Percentiles rank a stretch among this genome's conserved stretches.
Conservation (phyloP, 202 grass and related monocot genomes). For the Bolboschoenoplectus hybrid region DNA sequence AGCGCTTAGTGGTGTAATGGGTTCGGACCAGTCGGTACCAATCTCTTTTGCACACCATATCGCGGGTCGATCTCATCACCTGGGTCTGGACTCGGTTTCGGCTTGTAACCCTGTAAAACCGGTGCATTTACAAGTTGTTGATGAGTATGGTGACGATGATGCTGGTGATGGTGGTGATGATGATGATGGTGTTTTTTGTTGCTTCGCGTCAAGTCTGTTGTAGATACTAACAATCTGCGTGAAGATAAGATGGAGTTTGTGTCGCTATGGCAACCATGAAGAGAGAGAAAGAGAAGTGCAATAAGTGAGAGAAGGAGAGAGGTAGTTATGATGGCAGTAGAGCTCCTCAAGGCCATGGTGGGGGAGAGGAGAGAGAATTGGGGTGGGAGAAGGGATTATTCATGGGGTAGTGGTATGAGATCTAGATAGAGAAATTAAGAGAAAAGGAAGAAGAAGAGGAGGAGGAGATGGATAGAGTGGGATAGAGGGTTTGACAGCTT, state of each 20-base stretch:
- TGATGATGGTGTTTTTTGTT: constrained; percentile 16
- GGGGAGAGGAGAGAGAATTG: constrained; percentile 33
- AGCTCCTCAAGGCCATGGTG: constrained; percentile 66
- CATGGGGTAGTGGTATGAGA: constrained; percentile 40
- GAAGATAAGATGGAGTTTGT: constrained; percentile 4
- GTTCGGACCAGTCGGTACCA: constrained; percentile 76
- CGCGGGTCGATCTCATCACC: constrained; percentile 56
- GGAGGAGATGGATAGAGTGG: not conserved
- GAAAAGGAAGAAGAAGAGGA: not conserved
- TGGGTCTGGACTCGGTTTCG: not conserved
- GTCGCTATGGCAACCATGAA: constrained; percentile 42
- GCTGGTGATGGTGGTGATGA: not conserved
- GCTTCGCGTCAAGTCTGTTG: constrained; percentile 27
- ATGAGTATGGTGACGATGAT: not conserved
- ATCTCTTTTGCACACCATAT: constrained; percentile 76
- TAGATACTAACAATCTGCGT: constrained; percentile 56
- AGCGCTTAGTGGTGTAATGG: constrained; percentile 74
- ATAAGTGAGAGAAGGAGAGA: constrained; percentile 57
- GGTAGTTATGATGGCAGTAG: not conserved
- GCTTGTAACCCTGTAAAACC: not conserved
- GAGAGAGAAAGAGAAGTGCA: constrained; percentile 56
- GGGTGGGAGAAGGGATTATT: constrained; percentile 41
- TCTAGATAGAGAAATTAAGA: constrained; percentile 36
- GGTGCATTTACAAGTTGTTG: constrained; percentile 9
- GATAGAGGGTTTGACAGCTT: constrained; percentile 59